phyloP scores from a whole-genome alignment of 73 alveolate genomes.

The Effrenium voratum region DNA sequence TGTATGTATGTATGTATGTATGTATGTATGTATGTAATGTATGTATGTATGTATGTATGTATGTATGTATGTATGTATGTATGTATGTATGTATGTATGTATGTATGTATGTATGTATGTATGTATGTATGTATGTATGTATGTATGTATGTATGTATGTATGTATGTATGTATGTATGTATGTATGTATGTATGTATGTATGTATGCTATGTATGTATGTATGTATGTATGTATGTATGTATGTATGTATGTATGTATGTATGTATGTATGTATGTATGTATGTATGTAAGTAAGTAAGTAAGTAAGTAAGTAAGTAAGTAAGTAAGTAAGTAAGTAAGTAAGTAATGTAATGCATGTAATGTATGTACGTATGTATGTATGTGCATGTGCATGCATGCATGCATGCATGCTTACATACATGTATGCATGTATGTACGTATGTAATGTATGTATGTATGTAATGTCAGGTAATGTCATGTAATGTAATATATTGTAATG shows the following conservation, averaged over 20 bases:
- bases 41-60: not conserved
- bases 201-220: too few relatives aligned
- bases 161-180: not conserved
- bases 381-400: not conserved
- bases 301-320: not conserved
- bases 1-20: too few relatives aligned
- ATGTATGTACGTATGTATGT: not conserved
- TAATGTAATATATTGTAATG: too few relatives aligned
- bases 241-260: not conserved
- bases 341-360: too few relatives aligned
- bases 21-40: too few relatives aligned
- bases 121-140: not conserved
- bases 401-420: not conserved
- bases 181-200: not conserved
- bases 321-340: not conserved
- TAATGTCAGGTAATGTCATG: too few relatives aligned
- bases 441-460: not conserved
- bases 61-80: not conserved
- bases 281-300: not conserved
- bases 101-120: not conserved
- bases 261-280: not conserved
- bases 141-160: not conserved
- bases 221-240: not conserved
- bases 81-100: not conserved
- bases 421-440: not conserved